Conservation (phyloP, 2,329 filamentous ascomycete species). For the Arthrobotrys conoides region DNA sequence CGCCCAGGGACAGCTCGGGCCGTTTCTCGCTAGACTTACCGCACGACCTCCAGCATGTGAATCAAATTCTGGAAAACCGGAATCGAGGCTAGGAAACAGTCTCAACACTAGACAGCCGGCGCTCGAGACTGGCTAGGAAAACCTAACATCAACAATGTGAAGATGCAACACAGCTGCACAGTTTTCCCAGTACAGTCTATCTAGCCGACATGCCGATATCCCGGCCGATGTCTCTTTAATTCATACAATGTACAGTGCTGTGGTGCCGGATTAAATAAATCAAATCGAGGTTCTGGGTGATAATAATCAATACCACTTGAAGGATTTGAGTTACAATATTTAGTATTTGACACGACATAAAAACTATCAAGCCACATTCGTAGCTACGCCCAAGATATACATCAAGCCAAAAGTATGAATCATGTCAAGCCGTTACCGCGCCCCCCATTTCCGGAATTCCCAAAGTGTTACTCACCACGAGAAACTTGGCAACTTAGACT, state of each 20-base stretch:
- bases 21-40: not conserved
- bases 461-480: not conserved
- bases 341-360: too few species aligned
- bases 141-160: too few species aligned
- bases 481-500: not conserved
- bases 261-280: too few species aligned
- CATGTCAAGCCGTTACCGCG: slow-evolving; percentile 1
- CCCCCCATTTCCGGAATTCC: not conserved
- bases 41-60: too few species aligned
- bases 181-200: not conserved
- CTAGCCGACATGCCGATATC: not conserved
- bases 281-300: too few species aligned
- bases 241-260: not conserved
- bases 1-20: slow-evolving; percentile 14
- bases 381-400: not conserved
- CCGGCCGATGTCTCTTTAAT: not conserved
- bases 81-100: too few species aligned
- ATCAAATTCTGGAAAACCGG: too few species aligned
- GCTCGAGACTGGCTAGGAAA: too few species aligned
- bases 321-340: not conserved
- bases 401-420: not conserved
- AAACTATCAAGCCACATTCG: not conserved
- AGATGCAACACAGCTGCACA: not conserved
- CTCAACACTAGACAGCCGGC: too few species aligned
- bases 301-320: not conserved